Conservation (phyloP, 495 filamentous ascomycete species). For the Penicillium goetzii region DNA sequence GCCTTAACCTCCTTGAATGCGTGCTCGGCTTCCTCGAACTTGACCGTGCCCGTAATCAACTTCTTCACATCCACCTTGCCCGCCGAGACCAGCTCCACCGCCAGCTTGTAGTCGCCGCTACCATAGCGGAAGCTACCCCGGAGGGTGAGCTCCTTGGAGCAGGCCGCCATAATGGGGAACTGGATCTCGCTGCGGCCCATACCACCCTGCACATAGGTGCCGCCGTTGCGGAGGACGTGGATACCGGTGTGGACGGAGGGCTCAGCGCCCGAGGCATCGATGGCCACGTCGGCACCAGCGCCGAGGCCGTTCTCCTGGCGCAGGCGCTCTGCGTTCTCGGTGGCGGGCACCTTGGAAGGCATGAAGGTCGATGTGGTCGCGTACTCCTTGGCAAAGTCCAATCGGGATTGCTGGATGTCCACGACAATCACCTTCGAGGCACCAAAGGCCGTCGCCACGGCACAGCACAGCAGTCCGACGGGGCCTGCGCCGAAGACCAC, state of each 20-base stretch:
- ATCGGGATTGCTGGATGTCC: conserved; percentile 55
- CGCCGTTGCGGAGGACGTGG: conserved; percentile 54
- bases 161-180: conserved; percentile 61
- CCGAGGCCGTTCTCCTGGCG: conserved; percentile 49
- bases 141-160: conserved; percentile 56
- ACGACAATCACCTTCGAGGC: conserved; percentile 57
- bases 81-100: conserved; percentile 52
- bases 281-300: conserved; percentile 57
- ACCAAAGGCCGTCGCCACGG: conserved; percentile 56
- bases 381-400: conserved; percentile 57
- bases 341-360: conserved; percentile 39
- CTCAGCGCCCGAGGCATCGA: conserved; percentile 62
- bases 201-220: conserved; percentile 64
- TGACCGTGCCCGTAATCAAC: conserved; percentile 56
- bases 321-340: conserved; percentile 47
- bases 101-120: conserved; percentile 59
- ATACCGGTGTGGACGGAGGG: conserved; percentile 57
- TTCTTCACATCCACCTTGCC: conserved; percentile 56
- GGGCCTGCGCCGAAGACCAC: conserved; percentile 60
- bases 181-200: conserved; percentile 60
- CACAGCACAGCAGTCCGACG: conserved; percentile 58
- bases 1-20: conserved; percentile 54
- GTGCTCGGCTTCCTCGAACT: conserved; percentile 56
- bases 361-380: conserved; percentile 49
- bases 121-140: conserved; percentile 60